These are phyloP conservation scores for Macrolepiota albuminosa DNA, from an alignment of 768 basidiomycete species.

Conservation along the genomic window DNA sequence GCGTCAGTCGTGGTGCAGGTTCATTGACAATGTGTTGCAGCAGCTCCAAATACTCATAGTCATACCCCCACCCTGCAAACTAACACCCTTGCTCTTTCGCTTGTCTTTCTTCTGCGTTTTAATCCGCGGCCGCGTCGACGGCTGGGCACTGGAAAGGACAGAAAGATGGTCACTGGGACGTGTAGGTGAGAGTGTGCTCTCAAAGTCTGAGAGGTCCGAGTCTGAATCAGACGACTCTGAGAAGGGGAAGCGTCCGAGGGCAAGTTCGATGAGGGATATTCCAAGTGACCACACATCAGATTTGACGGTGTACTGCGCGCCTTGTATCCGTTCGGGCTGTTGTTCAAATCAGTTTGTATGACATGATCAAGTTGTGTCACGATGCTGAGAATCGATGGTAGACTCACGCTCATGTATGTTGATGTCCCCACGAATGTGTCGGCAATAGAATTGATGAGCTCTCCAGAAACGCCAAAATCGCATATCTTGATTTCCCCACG, in stretches of 20 bases:
- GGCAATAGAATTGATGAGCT: constrained; percentile 97
- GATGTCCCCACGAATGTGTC: constrained; percentile 99
- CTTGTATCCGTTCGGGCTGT: constrained; percentile 98
- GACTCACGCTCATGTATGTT: constrained; percentile 97
- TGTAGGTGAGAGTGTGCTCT: constrained; percentile 73
- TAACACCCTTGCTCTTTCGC: constrained; percentile 88
- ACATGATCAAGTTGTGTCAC: not conserved
- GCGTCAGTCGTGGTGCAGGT: constrained; percentile 84
- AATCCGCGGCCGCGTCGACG: constrained; percentile 29
- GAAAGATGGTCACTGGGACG: constrained; percentile 41
- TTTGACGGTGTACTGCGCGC: constrained; percentile 97
- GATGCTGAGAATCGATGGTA: constrained; percentile 1
- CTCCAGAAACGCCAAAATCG: constrained; percentile 98
- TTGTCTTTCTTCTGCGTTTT: constrained; percentile 67
- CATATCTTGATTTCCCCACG: constrained; percentile 97
- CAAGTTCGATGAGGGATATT: constrained; percentile 94
- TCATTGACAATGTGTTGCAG: constrained; percentile 99
- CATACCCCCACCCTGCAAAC: constrained; percentile 90
- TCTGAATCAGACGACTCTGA: constrained; percentile 75
- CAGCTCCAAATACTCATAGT: constrained; percentile 98
- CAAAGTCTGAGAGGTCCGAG: constrained; percentile 75
- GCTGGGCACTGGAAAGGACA: constrained; percentile 31
- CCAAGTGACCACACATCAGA: constrained; percentile 99
- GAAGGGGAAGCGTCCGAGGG: constrained; percentile 96
- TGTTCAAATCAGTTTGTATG: not conserved